A percentile compares a stretch with the other conserved stretches of the same genome.
Evolutionary conservation across 2,329 filamentous ascomycete genomes (phyloP).

Genomic region (Colletotrichum agaves): DNA sequence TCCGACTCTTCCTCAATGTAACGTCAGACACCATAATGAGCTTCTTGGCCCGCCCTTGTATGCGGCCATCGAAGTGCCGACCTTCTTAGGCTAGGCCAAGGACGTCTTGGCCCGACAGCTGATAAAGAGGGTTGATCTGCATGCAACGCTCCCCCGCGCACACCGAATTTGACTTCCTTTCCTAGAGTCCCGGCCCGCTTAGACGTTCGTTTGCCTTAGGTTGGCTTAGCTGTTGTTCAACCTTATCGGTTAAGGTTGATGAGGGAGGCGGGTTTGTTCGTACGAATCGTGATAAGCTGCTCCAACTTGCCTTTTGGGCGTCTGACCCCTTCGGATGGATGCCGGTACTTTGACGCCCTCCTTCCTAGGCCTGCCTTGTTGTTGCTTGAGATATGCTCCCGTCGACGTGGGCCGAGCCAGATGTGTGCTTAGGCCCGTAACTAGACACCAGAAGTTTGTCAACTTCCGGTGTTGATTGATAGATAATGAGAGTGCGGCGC

Average conservation of each 20-base stretch:
- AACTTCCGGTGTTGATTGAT: too few species aligned
- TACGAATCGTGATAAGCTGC: not conserved
- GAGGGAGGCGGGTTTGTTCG: not conserved
- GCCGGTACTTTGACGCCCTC: too few species aligned
- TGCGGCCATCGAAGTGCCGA: too few species aligned
- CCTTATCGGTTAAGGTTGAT: slow-evolving; percentile 15
- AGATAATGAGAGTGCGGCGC: too few species aligned
- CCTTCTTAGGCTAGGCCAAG: not conserved
- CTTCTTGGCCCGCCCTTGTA: slow-evolving; percentile 6
- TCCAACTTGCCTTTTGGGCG: too few species aligned
- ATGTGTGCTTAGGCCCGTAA: too few species aligned
- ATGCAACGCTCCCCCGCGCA: slow-evolving; percentile 19
- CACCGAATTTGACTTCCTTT: slow-evolving; percentile 1
- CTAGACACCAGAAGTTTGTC: too few species aligned
- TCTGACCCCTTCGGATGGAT: too few species aligned
- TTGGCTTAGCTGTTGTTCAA: slow-evolving; percentile 19
- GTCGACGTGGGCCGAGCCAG: too few species aligned
- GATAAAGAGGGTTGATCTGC: not conserved
- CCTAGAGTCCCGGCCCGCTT: not conserved
- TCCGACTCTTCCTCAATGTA: not conserved
- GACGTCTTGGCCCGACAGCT: too few species aligned
- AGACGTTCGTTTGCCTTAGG: not conserved
- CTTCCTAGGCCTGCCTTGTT: too few species aligned
- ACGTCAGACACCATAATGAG: not conserved
- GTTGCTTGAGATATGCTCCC: too few species aligned